Conservation (phyloP, 1,139 yeast species). For the Sugiyamaella neomexicana region DNA sequence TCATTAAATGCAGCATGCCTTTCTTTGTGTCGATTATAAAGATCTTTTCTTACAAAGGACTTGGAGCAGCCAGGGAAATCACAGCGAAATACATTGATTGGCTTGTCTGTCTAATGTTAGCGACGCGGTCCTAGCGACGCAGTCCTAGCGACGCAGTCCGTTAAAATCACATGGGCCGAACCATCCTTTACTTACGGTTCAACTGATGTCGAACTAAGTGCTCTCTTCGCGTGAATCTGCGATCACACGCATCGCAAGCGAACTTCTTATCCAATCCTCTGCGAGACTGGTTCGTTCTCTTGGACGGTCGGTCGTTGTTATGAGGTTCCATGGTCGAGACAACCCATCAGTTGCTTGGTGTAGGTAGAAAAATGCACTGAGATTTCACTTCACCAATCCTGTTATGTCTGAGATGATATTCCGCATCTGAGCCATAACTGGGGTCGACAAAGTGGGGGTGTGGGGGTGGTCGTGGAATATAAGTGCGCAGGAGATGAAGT, state of each 20-base stretch:
- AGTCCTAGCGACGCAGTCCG: no score
- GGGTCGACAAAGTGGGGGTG: not conserved
- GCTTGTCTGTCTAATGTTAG: constrained; percentile 5
- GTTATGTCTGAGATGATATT: not conserved
- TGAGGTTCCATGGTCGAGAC: not conserved
- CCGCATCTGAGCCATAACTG: not conserved
- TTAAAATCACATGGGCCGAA: no score
- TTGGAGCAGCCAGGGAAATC: constrained; percentile 48
- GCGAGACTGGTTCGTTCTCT: constrained; percentile 3
- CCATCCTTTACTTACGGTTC: constrained; percentile 30
- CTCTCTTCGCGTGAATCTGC: constrained; percentile 51
- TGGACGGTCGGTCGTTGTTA: not conserved
- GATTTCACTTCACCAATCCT: not conserved
- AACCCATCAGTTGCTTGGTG: not conserved
- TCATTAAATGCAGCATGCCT: constrained; percentile 9
- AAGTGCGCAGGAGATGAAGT: not conserved
- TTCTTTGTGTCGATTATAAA: constrained; percentile 48
- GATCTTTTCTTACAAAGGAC: constrained; percentile 61
- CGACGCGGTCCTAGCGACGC: not conserved
- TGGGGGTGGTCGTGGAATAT: not conserved
- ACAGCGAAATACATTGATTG: constrained; percentile 47
- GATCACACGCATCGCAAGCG: constrained; percentile 43
- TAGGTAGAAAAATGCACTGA: not conserved
- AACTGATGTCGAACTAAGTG: constrained; percentile 45
- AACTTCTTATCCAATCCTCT: constrained; percentile 39